Conservation (phyloP, 2,329 filamentous ascomycete genomes). For the Fusarium pseudocircinatum region DNA sequence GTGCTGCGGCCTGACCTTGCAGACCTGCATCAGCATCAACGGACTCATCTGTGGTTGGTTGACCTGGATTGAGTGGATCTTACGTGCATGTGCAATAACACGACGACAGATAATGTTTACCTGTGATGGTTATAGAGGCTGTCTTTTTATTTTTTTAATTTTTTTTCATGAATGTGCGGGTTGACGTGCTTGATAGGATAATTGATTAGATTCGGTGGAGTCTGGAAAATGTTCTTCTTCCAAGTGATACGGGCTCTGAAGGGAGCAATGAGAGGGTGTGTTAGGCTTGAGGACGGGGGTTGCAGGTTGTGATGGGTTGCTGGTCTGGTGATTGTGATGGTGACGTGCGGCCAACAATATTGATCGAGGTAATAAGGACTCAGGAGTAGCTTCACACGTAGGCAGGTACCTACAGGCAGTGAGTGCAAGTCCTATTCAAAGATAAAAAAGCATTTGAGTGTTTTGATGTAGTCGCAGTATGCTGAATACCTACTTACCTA, state of each 20-base stretch:
- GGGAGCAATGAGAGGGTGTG: conserved; percentile 22
- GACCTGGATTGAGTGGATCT: conserved; percentile 31
- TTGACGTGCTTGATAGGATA: background rate
- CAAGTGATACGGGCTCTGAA: conserved; percentile 6
- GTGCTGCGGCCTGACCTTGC: conserved; percentile 32
- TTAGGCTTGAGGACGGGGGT: conserved; percentile 6
- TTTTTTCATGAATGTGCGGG: background rate
- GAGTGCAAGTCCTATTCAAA: background rate
- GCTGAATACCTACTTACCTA: background rate
- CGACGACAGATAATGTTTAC: conserved; percentile 9
- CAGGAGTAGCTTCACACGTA: background rate
- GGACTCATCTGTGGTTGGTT: conserved; percentile 28
- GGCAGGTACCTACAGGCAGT: background rate
- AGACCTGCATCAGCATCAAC: conserved; percentile 31
- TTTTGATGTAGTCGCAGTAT: background rate
- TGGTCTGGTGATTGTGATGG: conserved; percentile 35
- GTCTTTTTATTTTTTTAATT: background rate
- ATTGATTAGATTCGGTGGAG: no score
- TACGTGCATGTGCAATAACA: conserved; percentile 23
- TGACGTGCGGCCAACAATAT: conserved; percentile 15
- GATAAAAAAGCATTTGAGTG: background rate
- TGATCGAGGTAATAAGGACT: background rate
- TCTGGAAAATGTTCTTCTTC: background rate
- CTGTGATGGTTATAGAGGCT: background rate
- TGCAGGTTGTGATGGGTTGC: conserved; percentile 17